phyloP scores from a whole-genome alignment of 257 asterid genomes.

The Nicotiana tomentosiformis region DNA sequence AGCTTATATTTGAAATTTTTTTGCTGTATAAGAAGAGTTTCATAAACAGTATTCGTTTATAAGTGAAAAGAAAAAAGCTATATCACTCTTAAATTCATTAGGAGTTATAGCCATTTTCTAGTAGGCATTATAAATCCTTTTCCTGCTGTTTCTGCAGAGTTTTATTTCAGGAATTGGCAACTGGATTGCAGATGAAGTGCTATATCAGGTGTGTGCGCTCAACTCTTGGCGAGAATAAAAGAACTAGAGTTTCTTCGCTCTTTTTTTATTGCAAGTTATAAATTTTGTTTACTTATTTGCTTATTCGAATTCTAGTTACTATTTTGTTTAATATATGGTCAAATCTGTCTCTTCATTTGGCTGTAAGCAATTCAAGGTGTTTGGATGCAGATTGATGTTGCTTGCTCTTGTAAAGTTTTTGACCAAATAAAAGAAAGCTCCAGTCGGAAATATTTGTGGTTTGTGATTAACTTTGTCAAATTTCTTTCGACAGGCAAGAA shows the following conservation, averaged over 20 bases:
- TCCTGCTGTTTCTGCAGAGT: conserved; percentile 49
- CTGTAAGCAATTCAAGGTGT: not conserved
- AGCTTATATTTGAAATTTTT: not conserved
- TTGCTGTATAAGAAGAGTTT: not conserved
- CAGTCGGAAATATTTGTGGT: not conserved
- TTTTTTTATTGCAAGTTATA: not conserved
- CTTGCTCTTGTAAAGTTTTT: not conserved
- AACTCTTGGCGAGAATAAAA: conserved; percentile 1
- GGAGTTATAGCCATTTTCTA: not conserved
- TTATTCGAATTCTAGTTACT: conserved; percentile 12
- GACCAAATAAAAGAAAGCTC: not conserved
- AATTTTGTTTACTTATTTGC: not conserved
- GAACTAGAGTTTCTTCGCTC: conserved; percentile 6
- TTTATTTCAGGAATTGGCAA: conserved; percentile 96
- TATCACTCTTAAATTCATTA: not conserved
- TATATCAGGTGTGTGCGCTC: conserved; percentile 70
- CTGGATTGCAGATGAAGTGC: conserved; percentile 99
- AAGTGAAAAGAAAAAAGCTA: not conserved
- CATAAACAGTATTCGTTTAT: not conserved
- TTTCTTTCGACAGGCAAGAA: conserved; percentile 62
- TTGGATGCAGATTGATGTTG: not conserved
- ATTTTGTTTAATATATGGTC: not conserved
- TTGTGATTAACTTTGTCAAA: not conserved
- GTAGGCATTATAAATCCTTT: not conserved
- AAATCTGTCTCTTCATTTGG: not conserved